Conservation (phyloP, 2,329 filamentous ascomycete genomes). For the Salinomyces thailandicus region DNA sequence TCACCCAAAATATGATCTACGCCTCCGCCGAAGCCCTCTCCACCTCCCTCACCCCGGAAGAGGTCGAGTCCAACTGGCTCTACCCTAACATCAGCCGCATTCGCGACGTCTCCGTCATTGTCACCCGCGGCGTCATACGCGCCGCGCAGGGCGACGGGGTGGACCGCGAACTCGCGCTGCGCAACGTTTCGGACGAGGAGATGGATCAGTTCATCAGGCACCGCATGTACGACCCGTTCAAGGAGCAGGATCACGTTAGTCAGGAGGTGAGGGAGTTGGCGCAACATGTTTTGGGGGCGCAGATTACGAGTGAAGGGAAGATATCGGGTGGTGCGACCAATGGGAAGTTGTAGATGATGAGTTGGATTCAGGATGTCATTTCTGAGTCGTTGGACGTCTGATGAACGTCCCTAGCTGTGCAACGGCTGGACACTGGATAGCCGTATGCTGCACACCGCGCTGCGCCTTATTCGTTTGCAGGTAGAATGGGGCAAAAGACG, state of each 20-base stretch:
- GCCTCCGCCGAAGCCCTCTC: slow-evolving; percentile 76
- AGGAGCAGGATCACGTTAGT: slow-evolving; percentile 32
- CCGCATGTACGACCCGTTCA: slow-evolving; percentile 43
- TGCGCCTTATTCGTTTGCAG: no score
- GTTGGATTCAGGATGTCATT: no score
- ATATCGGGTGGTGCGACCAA: no score
- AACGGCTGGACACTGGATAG: no score
- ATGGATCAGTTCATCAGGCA: slow-evolving; percentile 55
- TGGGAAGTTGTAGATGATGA: no score
- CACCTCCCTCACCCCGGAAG: slow-evolving; percentile 66
- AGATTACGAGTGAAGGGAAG: no score
- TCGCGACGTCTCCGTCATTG: slow-evolving; percentile 74
- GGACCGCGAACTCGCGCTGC: slow-evolving; percentile 48
- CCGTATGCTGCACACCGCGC: no score
- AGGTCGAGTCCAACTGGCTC: slow-evolving; percentile 72
- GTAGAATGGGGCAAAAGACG: no score
- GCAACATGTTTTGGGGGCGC: neutral
- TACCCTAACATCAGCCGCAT: slow-evolving; percentile 86
- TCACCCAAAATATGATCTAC: slow-evolving; percentile 97
- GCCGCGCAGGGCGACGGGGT: slow-evolving; percentile 69
- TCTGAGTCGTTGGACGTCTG: no score
- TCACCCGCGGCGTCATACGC: slow-evolving; percentile 88
- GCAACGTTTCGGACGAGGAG: slow-evolving; percentile 54
- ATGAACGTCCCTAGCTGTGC: no score
- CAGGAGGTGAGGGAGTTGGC: slow-evolving; percentile 24